Conservation (phyloP, 179 eudicot species). For the Kewa caespitosa region DNA sequence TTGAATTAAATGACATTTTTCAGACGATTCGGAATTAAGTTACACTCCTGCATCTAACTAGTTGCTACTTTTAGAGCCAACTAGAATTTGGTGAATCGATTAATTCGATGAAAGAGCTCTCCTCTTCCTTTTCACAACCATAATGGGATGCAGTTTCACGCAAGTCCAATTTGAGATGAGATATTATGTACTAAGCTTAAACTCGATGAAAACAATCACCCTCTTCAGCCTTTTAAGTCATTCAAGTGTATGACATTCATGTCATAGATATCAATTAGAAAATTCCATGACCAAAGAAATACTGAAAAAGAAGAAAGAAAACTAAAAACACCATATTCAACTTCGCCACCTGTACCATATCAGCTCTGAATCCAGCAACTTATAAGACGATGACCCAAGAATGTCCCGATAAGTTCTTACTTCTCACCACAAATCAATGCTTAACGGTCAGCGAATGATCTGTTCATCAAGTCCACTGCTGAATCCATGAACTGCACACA, state of each 20-base stretch:
- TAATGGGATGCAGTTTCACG: too few relatives aligned
- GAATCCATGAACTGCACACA: conserved; percentile 85
- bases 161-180: too few relatives aligned
- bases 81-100: too few relatives aligned
- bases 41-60: too few relatives aligned
- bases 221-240: not conserved
- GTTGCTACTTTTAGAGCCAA: too few relatives aligned
- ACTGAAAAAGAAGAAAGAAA: not conserved
- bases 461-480: conserved; percentile 81
- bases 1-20: too few relatives aligned
- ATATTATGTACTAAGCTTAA: too few relatives aligned
- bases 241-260: not conserved
- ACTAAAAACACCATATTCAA: conserved; percentile 11
- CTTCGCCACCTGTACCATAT: conserved; percentile 14
- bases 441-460: conserved; percentile 63
- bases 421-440: not conserved
- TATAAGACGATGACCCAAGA: conserved; percentile 2
- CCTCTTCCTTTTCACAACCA: too few relatives aligned
- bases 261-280: conserved; percentile 18
- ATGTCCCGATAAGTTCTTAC: not conserved
- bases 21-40: too few relatives aligned
- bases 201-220: not conserved
- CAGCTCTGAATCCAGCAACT: conserved; percentile 9
- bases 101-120: too few relatives aligned
- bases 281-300: conserved; percentile 12